Base-by-base conservation (phyloP, 2,329 filamentous ascomycete species). In the Tolypocladium guangdongense region DNA sequence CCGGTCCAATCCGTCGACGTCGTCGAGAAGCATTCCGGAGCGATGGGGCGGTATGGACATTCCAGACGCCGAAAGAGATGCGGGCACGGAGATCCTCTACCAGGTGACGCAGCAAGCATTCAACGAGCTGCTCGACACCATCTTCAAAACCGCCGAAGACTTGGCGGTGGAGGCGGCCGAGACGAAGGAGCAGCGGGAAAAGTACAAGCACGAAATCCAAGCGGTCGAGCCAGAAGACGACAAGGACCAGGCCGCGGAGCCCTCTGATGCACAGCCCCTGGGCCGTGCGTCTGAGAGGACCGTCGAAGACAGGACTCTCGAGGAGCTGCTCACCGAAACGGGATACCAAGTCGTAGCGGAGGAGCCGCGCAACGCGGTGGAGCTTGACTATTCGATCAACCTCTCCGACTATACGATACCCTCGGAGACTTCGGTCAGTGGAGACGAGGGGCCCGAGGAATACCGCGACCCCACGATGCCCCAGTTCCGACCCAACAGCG, bases 61-160 rank as follows among this genome's bases (percentile, higher is more conserved):
- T 18, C 87, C 88, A 1, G 83, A 88, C 59, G 84, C 86, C 1
- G 90, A 96, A 66, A 80, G 80, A 55, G 90, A 96, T 66, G 84
- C 89, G 7, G 90, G 89, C 38, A 89, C 87, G 60, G 90, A 97
- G 64, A 87, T 96, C 4, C 74, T 97, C 1, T 96, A 95, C 63
- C 88, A 96, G 66, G 84, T 95, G 35, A 90, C 89, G 0, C 90
- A 96, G 67, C 87, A 96, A 68, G 69, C 90, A 0, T 89, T 96
- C 71, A 96, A 97, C 63, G 90, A 97, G 69, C 75, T 97, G 2
- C 80, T 99, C 0, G 89, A 97, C 63, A 79, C 84, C 1, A 76
- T 99, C 0, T 99, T 99, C 73, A 86, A 86, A 60, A 76, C 79
- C 5, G 86, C 86, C 58, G 92, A 97, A 67, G 84, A 91, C 57